phyloP scores from a whole-genome alignment of 345 rosid species.

The Microthlaspi erraticum region DNA sequence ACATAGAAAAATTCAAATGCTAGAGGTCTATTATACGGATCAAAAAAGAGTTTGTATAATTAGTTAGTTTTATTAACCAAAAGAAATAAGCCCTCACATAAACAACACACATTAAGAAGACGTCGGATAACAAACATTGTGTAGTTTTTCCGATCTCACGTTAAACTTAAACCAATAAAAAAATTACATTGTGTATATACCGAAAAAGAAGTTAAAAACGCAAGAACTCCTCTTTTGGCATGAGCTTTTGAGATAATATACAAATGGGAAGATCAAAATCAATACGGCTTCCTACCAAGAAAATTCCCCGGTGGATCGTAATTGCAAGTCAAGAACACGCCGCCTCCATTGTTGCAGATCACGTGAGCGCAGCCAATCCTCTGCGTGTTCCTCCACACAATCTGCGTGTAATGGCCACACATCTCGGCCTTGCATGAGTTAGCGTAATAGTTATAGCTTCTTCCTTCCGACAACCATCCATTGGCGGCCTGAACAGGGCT shows the following conservation, averaged over 20 bases:
- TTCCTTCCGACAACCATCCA: slow-evolving; percentile 74
- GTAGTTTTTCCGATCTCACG: slow-evolving; percentile 23
- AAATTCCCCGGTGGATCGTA: slow-evolving; percentile 94
- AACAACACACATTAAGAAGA: slow-evolving; percentile 17
- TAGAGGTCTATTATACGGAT: neutral
- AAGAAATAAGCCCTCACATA: slow-evolving; percentile 18
- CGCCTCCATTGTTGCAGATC: slow-evolving; percentile 50
- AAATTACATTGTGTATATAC: slow-evolving; percentile 30
- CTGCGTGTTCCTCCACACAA: slow-evolving; percentile 66
- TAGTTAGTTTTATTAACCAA: slow-evolving; percentile 39
- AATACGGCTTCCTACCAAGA: slow-evolving; percentile 76
- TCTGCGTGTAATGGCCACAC: slow-evolving; percentile 93
- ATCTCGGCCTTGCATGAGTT: slow-evolving; percentile 58
- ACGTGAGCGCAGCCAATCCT: slow-evolving; percentile 81
- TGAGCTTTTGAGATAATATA: slow-evolving; percentile 20
- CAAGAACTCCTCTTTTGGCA: slow-evolving; percentile 24
- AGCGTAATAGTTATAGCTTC: slow-evolving; percentile 55
- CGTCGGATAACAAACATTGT: slow-evolving; percentile 22
- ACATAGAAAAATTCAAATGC: neutral
- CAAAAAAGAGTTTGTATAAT: neutral
- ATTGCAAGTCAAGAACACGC: slow-evolving; percentile 77
- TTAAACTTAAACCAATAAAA: slow-evolving; percentile 36
- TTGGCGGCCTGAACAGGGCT: slow-evolving; percentile 67
- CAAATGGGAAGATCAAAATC: slow-evolving; percentile 37
- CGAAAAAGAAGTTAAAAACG: slow-evolving; percentile 16